Evolutionary conservation across 768 basidiomycete species (phyloP).

Genomic region (Melanogaster broomeanus): DNA sequence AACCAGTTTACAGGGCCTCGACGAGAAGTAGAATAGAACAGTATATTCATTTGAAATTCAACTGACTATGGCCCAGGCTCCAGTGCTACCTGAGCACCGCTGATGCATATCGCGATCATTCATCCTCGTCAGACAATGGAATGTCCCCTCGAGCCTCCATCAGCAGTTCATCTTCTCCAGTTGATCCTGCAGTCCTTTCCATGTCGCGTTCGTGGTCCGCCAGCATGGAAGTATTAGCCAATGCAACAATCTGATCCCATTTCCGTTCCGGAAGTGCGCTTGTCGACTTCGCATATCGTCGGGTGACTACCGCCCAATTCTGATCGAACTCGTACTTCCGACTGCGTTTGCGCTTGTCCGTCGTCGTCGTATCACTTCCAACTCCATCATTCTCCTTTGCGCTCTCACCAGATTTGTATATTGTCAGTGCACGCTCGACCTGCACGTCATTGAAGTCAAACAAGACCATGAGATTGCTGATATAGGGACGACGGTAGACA

Average conservation of each 20-base stretch:
- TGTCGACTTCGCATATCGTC: not conserved
- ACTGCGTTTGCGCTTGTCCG: not conserved
- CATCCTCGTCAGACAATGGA: not conserved
- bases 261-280: not conserved
- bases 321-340: not conserved
- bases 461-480: not conserved
- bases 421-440: slow-evolving; percentile 1
- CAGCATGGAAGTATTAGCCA: not conserved
- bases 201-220: not conserved
- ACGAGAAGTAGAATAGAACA: too few species aligned
- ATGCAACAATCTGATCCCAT: not conserved
- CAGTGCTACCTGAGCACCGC: too few species aligned
- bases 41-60: too few species aligned
- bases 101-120: too few species aligned
- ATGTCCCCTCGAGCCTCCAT: not conserved
- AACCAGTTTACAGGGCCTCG: too few species aligned
- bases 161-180: not conserved
- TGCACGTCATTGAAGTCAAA: not conserved
- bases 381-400: not conserved
- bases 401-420: slow-evolving; percentile 3
- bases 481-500: not conserved
- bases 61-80: too few species aligned
- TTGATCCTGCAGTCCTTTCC: not conserved
- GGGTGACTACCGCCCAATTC: not conserved
- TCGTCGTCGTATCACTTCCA: not conserved